Conservation (phyloP, 164 flowering plant species). For the Vitis cinerea region DNA sequence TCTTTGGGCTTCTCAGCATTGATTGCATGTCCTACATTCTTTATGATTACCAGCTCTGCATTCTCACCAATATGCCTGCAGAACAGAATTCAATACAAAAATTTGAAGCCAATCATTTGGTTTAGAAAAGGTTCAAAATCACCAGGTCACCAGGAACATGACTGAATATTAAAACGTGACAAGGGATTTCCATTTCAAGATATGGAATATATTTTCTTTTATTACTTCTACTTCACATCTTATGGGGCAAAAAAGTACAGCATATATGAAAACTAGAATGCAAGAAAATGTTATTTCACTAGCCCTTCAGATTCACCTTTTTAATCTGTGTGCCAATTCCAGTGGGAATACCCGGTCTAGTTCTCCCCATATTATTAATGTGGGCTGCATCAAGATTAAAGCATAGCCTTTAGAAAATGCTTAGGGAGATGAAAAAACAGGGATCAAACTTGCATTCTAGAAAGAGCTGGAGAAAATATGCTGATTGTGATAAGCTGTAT, state of each 20-base stretch:
- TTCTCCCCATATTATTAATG: conserved; percentile 63
- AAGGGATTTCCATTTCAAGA: background rate
- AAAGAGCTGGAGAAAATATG: background rate
- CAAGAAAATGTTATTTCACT: no score
- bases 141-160: background rate
- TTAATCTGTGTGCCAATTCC: conserved; percentile 51
- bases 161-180: background rate
- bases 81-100: background rate
- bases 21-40: conserved; percentile 69
- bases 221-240: no score
- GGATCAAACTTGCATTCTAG: background rate
- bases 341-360: conserved; percentile 50
- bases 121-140: background rate
- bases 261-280: background rate
- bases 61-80: conserved; percentile 49
- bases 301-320: conserved; percentile 25
- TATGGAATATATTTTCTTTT: no score
- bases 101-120: background rate
- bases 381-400: conserved; percentile 36
- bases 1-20: conserved; percentile 63
- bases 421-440: background rate
- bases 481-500: no score
- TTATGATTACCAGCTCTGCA: conserved; percentile 40
- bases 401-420: background rate
- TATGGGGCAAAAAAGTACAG: no score